Base-by-base conservation (phyloP, 2,329 filamentous ascomycete genomes). In the Phyllosticta citriasiana region DNA sequence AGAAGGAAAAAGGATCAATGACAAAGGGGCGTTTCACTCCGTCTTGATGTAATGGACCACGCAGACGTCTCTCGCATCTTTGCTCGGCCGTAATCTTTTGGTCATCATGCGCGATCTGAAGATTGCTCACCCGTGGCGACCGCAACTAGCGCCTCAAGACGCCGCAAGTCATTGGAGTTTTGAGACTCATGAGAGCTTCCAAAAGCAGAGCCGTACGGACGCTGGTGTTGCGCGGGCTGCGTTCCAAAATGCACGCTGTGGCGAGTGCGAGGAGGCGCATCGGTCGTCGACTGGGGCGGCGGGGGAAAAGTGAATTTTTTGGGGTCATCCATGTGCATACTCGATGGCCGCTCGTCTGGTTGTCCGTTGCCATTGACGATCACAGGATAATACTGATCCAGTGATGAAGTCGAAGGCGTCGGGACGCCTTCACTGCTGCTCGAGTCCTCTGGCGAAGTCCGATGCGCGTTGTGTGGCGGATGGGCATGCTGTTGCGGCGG, bases 61-160 rank as follows among this genome's bases (percentile, higher is more conserved):
- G 62, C 60, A 63, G 59, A 63, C 63, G 53, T 64, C 62, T 62
- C 61, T 65, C 66, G 66, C 63, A 40, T 40, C 33, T 40, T 40
- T 12, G 14, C 8, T 40, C 33, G 33, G 33, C 33, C 33, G 33
- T 53, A 26, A 53, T 14, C 1, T 53, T 8, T 22, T 53, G 6
- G 19, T 24, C 16, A 55, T 56, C 40, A 61, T 26, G 55, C 55
- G 10, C 54, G 47, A 30, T 61, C 56, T 14, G 59, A 27, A 4
- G 54, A 53, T 47, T 74, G 79, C 68, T 85, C 83, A 63, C 80
- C 81, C 2, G 84, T 86, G 4, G 84, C 84, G 52, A 86, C 84
- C 4, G 84, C 84, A n/a, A 87, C 84, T 8, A 87, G 77, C 25
- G 84, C 82, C 63, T 87, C 82, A 4, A 87, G 72, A 50, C 83